Evolutionary conservation across 805 yeast genomes (phyloP).

Genomic region (Hagleromyces aurorensis): DNA sequence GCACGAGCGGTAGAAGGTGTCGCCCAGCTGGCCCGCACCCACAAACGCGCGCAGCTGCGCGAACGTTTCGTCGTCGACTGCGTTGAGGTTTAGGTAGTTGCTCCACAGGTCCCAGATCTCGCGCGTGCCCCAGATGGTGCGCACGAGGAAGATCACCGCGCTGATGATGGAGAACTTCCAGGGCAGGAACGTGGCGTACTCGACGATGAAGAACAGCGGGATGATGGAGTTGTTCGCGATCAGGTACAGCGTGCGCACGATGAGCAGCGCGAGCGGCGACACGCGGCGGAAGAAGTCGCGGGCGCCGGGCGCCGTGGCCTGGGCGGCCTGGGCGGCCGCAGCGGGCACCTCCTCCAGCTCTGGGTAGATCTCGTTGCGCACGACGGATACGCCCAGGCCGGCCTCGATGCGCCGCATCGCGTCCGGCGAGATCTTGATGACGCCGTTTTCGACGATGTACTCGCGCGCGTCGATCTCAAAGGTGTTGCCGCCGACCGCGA

Average conservation of each 20-base stretch:
- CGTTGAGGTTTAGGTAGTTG: conserved; percentile 13
- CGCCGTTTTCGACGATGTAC: conserved; percentile 10
- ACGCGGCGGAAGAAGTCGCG: conserved; percentile 2
- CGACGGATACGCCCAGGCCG: conserved; percentile 5
- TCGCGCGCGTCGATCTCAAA: conserved; percentile 14
- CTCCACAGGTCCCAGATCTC: conserved; percentile 26
- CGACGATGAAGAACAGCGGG: conserved; percentile 15
- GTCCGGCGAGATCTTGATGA: conserved; percentile 12
- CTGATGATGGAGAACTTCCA: conserved; percentile 10
- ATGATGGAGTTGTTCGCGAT: conserved; percentile 17
- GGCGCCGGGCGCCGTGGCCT: background rate
- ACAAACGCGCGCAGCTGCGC: conserved; percentile 8
- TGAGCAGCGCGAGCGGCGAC: conserved; percentile 11
- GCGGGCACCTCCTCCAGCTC: conserved; percentile 1
- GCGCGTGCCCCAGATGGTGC: conserved; percentile 17
- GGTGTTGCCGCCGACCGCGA: conserved; percentile 6
- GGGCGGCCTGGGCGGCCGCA: conserved; percentile 1
- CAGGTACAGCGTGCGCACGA: conserved; percentile 17
- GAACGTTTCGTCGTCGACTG: conserved; percentile 6
- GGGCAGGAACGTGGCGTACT: conserved; percentile 17
- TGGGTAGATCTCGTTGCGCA: no score
- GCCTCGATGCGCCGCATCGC: conserved; percentile 11
- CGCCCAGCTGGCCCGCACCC: conserved; percentile 3
- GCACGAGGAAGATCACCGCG: conserved; percentile 9
- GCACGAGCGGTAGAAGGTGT: conserved; percentile 6